Percentiles rank a stretch among this genome's conserved stretches.
These are phyloP conservation scores for Zalaria sp. DNA, from an alignment of 2,329 filamentous ascomycete genomes.

Conservation along the genomic window DNA sequence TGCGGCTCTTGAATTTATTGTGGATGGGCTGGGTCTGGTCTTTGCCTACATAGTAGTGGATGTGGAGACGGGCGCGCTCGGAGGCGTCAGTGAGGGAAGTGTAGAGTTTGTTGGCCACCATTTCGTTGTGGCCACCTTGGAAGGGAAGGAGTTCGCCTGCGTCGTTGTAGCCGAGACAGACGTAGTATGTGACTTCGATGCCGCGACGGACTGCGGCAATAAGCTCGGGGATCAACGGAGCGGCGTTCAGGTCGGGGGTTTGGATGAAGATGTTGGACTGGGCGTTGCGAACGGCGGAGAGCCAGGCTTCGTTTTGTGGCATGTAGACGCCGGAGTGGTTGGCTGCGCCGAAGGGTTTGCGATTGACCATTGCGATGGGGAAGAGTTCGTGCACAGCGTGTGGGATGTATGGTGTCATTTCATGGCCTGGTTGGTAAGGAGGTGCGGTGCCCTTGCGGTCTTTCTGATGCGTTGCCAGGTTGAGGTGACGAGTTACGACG, in stretches of 20 bases:
- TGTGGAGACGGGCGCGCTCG: constrained; percentile 38
- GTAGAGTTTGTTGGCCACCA: constrained; percentile 49
- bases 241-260: constrained; percentile 62
- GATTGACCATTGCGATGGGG: constrained; percentile 58
- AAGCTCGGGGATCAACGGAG: constrained; percentile 50
- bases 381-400: constrained; percentile 40
- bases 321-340: constrained; percentile 47
- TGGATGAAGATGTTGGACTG: constrained; percentile 57
- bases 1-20: constrained; percentile 49
- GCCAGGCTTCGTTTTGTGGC: constrained; percentile 64
- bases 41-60: constrained; percentile 60
- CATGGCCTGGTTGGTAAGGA: constrained; percentile 35
- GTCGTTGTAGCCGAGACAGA: constrained; percentile 71
- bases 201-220: constrained; percentile 51
- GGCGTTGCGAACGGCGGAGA: constrained; percentile 55
- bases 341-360: constrained; percentile 50
- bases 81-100: constrained; percentile 30
- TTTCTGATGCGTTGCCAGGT: constrained; percentile 14
- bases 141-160: constrained; percentile 60
- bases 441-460: constrained; percentile 30
- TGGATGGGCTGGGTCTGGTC: constrained; percentile 56
- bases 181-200: constrained; percentile 53
- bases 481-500: constrained; percentile 51
- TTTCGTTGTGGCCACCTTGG: constrained; percentile 65
- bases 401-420: constrained; percentile 54